These are phyloP conservation scores for Ophiocordyceps camponoti-floridani DNA, from an alignment of 2,329 filamentous ascomycete species.

Conservation along the genomic window DNA sequence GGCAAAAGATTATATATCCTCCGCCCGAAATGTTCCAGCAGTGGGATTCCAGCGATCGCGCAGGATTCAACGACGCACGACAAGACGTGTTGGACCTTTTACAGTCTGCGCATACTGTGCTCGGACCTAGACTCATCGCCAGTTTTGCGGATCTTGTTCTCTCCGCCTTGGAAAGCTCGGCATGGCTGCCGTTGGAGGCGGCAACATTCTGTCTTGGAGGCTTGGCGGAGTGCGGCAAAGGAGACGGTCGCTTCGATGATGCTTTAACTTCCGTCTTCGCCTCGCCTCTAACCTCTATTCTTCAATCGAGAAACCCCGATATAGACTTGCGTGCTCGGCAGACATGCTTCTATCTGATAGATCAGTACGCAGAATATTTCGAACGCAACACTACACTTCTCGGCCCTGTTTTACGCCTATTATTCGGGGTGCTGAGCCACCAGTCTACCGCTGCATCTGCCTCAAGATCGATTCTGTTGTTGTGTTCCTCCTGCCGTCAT, in stretches of 20 bases:
- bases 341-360: conserved; percentile 52
- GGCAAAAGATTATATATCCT: conserved; percentile 53
- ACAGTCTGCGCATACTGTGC: conserved; percentile 49
- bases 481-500: conserved; percentile 59
- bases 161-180: conserved; percentile 25
- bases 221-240: conserved; percentile 46
- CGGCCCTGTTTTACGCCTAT: conserved; percentile 51
- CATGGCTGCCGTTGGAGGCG: conserved; percentile 43
- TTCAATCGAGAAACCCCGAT: conserved; percentile 26
- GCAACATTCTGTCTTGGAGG: conserved; percentile 45
- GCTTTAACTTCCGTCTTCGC: conserved; percentile 44
- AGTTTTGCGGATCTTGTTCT: conserved; percentile 38
- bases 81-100: conserved; percentile 67
- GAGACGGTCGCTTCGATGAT: conserved; percentile 37
- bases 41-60: conserved; percentile 54
- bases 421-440: conserved; percentile 53
- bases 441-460: conserved; percentile 45
- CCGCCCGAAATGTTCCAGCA: conserved; percentile 32
- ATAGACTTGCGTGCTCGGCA: conserved; percentile 47
- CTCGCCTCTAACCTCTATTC: conserved; percentile 36
- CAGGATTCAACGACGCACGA: conserved; percentile 52
- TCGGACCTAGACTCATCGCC: conserved; percentile 35
- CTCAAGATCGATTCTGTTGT: conserved; percentile 53
- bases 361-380: conserved; percentile 62
- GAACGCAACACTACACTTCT: conserved; percentile 49